A percentile compares a stretch with the other conserved stretches of the same genome.
These are phyloP conservation scores for Triticum turgidum DNA, from an alignment of 176 grass and related monocot species.

Conservation along the genomic window DNA sequence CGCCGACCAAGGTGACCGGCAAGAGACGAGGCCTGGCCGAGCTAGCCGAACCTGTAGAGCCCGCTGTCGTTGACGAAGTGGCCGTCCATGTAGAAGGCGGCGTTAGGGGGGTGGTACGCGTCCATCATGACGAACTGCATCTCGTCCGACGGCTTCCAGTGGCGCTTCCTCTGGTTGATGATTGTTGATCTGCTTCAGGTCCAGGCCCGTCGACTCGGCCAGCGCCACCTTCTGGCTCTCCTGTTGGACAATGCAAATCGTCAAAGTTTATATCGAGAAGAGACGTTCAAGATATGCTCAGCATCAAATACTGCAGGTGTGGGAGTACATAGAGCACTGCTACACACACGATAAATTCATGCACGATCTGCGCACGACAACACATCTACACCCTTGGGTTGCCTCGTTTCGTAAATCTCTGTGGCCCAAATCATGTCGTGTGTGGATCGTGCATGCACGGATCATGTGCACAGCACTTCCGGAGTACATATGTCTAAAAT, in stretches of 20 bases:
- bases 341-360: too few species aligned
- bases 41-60: constrained; percentile 58
- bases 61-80: constrained; percentile 62
- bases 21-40: neutral
- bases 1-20: neutral
- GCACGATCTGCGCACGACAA: too few species aligned
- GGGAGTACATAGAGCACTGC: too few species aligned
- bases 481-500: neutral
- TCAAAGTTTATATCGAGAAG: neutral
- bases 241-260: constrained; percentile 26
- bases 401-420: too few species aligned
- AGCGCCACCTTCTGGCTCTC: constrained; percentile 81
- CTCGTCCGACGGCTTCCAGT: constrained; percentile 92
- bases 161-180: constrained; percentile 97
- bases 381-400: too few species aligned
- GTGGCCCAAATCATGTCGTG: too few species aligned
- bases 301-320: neutral
- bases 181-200: constrained; percentile 99
- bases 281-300: neutral
- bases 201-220: constrained; percentile 77
- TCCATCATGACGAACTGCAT: constrained; percentile 98
- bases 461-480: too few species aligned
- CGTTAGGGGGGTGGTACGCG: constrained; percentile 50
- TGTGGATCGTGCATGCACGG: too few species aligned
- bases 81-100: constrained; percentile 82